Base-by-base conservation (phyloP, 495 filamentous ascomycete genomes). In the Tuber microsphaerosporum region DNA sequence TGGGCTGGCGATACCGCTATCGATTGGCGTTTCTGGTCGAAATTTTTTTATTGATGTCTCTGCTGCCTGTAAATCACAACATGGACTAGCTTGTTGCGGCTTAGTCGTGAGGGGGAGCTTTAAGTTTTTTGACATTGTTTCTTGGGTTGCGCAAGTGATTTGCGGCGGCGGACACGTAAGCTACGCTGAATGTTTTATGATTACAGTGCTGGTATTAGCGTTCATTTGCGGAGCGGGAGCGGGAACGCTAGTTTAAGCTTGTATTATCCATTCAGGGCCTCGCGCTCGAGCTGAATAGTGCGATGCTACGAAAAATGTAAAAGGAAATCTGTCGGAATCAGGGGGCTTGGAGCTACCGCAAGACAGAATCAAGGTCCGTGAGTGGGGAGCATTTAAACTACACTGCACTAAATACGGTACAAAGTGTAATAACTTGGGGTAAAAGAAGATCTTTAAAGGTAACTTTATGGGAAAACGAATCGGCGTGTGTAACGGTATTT, bases 211-310 rank as follows among this genome's bases (percentile, higher is more conserved):
- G 48, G n/a, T n/a, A 17, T 65, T 34, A 65, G 56, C 26, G 2
- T 65, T 65, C 16, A 34, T 19, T 2, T 16, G 12, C 26, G 26
- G 12, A 31, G 56, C 56, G 56, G 56, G 56, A 34, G 16, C 56
- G 56, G 56, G 56, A 65, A 34, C 26, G 56, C 56, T 65, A 65
- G 26, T 65, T 34, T 65, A 65, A 34, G 56, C 56, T 65, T 65
- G 56, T 41, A 41, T 41, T 41, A 41, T 41, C 39, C 39, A 5
- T 43, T 43, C 42, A 43, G 42, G 9, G 42, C 9, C 42, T 43
- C 42, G 42, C 42, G 9, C 42, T 43, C 9, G 9, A 43, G 42
- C 9, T 43, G 42, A 43, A 43, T 43, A 43, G 5, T 9, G 9
- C 42, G 9, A 43, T 43, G 1, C 0, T 43, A 43, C 42, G 39